phyloP scores from a whole-genome alignment of 169 alveolate genomes.

The Babesia ovis region DNA sequence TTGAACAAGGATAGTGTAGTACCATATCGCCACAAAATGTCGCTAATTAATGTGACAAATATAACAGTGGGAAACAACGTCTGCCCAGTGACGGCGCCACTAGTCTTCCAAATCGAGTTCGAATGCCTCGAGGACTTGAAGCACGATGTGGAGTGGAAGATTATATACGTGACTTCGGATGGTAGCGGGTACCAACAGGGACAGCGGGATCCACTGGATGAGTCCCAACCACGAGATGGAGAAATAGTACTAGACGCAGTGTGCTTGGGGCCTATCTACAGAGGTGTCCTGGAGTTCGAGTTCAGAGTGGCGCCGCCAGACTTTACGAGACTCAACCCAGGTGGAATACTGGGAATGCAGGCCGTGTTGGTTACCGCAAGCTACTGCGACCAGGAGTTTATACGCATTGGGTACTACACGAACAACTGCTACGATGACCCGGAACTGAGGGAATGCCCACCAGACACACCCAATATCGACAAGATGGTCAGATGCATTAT shows the following conservation, averaged over 20 bases:
- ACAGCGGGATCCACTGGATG: not conserved
- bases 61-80: slow-evolving; percentile 89
- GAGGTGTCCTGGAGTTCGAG: slow-evolving; percentile 92
- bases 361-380: slow-evolving; percentile 94
- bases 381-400: slow-evolving; percentile 93
- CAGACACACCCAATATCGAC: slow-evolving; percentile 87
- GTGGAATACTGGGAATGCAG: slow-evolving; percentile 92
- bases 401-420: slow-evolving; percentile 96
- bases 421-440: slow-evolving; percentile 91
- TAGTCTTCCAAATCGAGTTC: slow-evolving; percentile 90
- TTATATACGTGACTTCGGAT: slow-evolving; percentile 81
- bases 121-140: slow-evolving; percentile 88
- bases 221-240: slow-evolving; percentile 61
- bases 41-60: slow-evolving; percentile 92
- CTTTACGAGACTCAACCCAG: slow-evolving; percentile 80
- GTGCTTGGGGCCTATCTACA: slow-evolving; percentile 89
- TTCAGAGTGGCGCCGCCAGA: slow-evolving; percentile 93
- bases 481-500: slow-evolving; percentile 91
- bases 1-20: slow-evolving; percentile 48
- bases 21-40: slow-evolving; percentile 80
- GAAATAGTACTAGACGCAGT: slow-evolving; percentile 94
- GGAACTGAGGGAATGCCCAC: slow-evolving; percentile 92
- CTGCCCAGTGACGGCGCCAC: slow-evolving; percentile 87
- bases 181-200: slow-evolving; percentile 65
- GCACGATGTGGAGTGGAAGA: slow-evolving; percentile 92